phyloP scores from a whole-genome alignment of 148 eudicot genomes.

The Silene latifolia region DNA sequence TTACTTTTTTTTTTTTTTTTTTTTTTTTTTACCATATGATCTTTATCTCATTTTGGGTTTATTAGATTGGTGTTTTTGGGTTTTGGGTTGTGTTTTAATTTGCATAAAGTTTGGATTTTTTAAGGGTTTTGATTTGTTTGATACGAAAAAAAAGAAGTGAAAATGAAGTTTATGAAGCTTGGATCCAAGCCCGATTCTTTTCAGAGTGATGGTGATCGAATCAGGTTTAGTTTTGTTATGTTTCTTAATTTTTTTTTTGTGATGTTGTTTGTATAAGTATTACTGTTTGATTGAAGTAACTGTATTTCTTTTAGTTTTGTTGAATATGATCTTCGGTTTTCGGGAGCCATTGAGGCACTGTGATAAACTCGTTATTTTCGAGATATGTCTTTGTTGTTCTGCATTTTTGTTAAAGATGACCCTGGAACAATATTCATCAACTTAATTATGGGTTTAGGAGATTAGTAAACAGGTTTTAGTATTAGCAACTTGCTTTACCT shows the following conservation, averaged over 20 bases:
- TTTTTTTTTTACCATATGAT: slow-evolving; percentile 8
- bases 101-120: slow-evolving; percentile 10
- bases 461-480: no score
- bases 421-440: no score
- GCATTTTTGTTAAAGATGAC: background rate
- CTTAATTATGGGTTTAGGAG: no score
- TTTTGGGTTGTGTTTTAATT: slow-evolving; percentile 18
- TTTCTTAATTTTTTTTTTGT: background rate
- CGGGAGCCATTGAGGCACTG: no score
- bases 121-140: background rate
- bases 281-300: slow-evolving; percentile 22
- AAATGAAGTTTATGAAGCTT: slow-evolving; percentile 91
- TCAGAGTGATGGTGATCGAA: slow-evolving; percentile 72
- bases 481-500: no score
- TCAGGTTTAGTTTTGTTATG: slow-evolving; percentile 39
- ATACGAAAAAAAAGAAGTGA: slow-evolving; percentile 3
- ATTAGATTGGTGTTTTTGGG: slow-evolving; percentile 10
- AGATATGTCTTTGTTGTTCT: background rate
- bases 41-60: slow-evolving; percentile 19
- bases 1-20: background rate
- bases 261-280: background rate
- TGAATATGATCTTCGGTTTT: background rate
- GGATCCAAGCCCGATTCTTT: slow-evolving; percentile 85
- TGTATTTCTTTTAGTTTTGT: slow-evolving; percentile 1
- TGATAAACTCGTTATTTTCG: background rate